These are phyloP conservation scores for Xylariaceae sp. DNA, from an alignment of 2,329 filamentous ascomycete genomes.

Conservation along the genomic window DNA sequence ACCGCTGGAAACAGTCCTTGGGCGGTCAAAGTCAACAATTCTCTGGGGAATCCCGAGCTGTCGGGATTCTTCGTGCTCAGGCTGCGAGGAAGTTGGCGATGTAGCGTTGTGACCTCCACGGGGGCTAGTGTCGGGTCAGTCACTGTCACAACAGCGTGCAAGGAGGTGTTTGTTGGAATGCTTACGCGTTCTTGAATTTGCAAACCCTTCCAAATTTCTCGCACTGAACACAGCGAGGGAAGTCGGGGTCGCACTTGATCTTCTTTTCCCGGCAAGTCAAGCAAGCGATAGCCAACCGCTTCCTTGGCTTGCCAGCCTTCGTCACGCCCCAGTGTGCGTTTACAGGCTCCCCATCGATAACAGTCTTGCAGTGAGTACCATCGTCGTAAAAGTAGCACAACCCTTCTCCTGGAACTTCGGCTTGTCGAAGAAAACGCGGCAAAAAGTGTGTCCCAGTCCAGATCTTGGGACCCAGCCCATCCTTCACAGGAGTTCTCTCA, in stretches of 20 bases:
- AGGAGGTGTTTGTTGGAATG: constrained; percentile 33
- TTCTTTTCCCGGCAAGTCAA: constrained; percentile 94
- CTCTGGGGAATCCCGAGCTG: constrained; percentile 32
- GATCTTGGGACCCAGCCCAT: constrained; percentile 62
- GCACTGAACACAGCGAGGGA: constrained; percentile 83
- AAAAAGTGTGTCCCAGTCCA: constrained; percentile 66
- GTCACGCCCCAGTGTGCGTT: constrained; percentile 93
- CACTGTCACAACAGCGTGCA: too few relatives aligned
- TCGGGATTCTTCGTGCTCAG: constrained; percentile 46
- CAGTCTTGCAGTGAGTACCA: constrained; percentile 73
- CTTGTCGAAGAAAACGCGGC: constrained; percentile 60
- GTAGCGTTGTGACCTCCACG: constrained; percentile 56
- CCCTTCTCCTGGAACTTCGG: constrained; percentile 72
- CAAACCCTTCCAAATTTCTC: constrained; percentile 85
- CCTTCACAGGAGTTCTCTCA: constrained; percentile 50
- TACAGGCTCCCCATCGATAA: constrained; percentile 80
- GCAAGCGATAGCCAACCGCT: constrained; percentile 78
- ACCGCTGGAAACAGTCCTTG: constrained; percentile 43
- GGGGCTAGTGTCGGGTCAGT: constrained; percentile 48
- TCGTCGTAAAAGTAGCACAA: constrained; percentile 85
- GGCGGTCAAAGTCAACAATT: constrained; percentile 35
- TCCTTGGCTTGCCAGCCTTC: constrained; percentile 89
- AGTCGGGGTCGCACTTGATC: constrained; percentile 91
- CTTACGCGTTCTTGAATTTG: constrained; percentile 82
- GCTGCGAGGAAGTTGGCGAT: constrained; percentile 45